These are phyloP conservation scores for Theileria parva DNA, from an alignment of 169 alveolate genomes.

Conservation along the genomic window DNA sequence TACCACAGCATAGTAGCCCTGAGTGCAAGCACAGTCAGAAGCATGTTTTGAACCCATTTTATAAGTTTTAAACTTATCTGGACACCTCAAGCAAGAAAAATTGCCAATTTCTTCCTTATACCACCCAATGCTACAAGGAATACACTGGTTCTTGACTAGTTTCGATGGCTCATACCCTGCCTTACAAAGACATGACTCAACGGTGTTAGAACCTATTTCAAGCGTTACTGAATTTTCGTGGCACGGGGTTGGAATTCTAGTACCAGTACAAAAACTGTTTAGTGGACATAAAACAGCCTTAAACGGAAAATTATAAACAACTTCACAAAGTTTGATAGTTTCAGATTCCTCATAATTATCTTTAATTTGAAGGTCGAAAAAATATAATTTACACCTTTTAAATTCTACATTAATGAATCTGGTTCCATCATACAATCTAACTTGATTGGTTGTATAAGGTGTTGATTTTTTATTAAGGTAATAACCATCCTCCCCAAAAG, in stretches of 20 bases:
- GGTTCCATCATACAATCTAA: conserved; percentile 25
- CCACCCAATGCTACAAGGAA: conserved; percentile 70
- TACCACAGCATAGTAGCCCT: conserved; percentile 67
- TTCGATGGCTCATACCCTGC: conserved; percentile 72
- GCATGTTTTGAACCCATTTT: conserved; percentile 60
- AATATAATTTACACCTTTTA: conserved; percentile 41
- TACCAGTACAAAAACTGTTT: conserved; percentile 61
- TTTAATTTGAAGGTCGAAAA: conserved; percentile 20
- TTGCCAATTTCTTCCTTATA: conserved; percentile 70
- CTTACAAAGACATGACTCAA: conserved; percentile 66
- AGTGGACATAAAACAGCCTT: conserved; percentile 63
- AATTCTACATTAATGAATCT: conserved; percentile 20
- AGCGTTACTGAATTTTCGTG: conserved; percentile 71
- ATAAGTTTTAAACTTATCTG: conserved; percentile 67
- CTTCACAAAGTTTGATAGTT: not conserved
- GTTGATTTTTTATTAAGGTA: conserved; percentile 8
- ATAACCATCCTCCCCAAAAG: conserved; percentile 39
- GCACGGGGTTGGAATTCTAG: conserved; percentile 50
- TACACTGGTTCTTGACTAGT: conserved; percentile 42
- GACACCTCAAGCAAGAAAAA: conserved; percentile 65
- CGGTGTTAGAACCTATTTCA: conserved; percentile 54
- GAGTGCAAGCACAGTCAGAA: conserved; percentile 77
- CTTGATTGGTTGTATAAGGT: conserved; percentile 35
- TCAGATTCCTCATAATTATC: not conserved
- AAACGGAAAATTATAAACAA: conserved; percentile 28